These are phyloP conservation scores for Coix lacrymajobi DNA, from an alignment of 176 grass and related monocot species.

Conservation along the genomic window DNA sequence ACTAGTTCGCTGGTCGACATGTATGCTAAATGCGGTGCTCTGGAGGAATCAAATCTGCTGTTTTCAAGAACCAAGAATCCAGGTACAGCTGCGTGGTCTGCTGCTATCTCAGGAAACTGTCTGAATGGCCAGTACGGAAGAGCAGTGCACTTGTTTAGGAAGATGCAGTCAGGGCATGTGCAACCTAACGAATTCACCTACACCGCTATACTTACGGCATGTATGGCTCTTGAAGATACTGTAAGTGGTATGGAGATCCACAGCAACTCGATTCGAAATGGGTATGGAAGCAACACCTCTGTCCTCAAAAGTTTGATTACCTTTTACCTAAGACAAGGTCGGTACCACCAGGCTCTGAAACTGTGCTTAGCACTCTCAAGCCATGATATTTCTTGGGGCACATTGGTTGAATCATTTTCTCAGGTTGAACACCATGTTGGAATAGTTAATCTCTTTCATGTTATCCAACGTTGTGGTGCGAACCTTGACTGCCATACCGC, in stretches of 20 bases:
- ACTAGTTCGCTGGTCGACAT: conserved; percentile 52
- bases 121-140: conserved; percentile 45
- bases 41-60: conserved; percentile 44
- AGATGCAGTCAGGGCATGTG: conserved; percentile 41
- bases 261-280: conserved; percentile 46
- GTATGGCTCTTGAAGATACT: conserved; percentile 41
- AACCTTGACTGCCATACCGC: conserved; percentile 30
- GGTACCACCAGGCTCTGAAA: conserved; percentile 17
- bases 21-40: conserved; percentile 55
- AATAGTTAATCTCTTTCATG: conserved; percentile 40
- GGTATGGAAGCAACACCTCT: conserved; percentile 40
- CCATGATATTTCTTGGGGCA: conserved; percentile 36
- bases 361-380: conserved; percentile 39
- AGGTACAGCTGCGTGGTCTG: conserved; percentile 39
- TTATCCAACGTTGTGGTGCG: conserved; percentile 31
- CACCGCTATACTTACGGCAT: conserved; percentile 46
- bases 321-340: conserved; percentile 28
- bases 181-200: conserved; percentile 65
- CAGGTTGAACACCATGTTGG: conserved; percentile 29
- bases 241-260: conserved; percentile 45
- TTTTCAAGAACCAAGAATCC: conserved; percentile 44
- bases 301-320: conserved; percentile 44
- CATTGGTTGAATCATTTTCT: conserved; percentile 35
- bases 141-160: conserved; percentile 58
- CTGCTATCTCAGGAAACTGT: conserved; percentile 52